These are phyloP conservation scores for Scenedesmus sp. DNA, from an alignment of 163 green algal genomes.

Conservation along the genomic window DNA sequence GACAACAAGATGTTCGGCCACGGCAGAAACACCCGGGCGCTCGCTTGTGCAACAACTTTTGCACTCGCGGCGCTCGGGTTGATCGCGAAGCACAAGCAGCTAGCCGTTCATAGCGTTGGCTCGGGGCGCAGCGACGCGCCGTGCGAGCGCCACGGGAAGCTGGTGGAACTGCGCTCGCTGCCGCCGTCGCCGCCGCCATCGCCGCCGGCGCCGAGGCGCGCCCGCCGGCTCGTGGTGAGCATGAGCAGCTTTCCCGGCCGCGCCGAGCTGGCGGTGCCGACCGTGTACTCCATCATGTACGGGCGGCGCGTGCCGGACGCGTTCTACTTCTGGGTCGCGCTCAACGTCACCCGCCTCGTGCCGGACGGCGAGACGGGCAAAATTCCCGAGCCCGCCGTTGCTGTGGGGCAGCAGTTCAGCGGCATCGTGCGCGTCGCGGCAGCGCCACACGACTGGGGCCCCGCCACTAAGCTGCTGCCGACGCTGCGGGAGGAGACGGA, in stretches of 20 bases:
- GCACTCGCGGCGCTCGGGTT: too few species aligned
- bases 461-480: constrained; percentile 3
- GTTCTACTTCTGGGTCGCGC: constrained; percentile 7
- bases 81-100: too few species aligned
- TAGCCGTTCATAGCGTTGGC: too few species aligned
- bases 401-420: background rate
- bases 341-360: background rate
- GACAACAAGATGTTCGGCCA: too few species aligned
- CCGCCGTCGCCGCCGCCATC: too few species aligned
- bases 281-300: constrained; percentile 21
- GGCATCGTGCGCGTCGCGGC: background rate
- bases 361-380: background rate
- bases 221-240: background rate
- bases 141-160: too few species aligned
- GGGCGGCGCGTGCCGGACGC: constrained; percentile 1
- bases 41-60: too few species aligned
- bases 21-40: too few species aligned
- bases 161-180: too few species aligned
- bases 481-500: constrained; percentile 14
- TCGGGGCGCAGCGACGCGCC: too few species aligned
- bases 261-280: background rate
- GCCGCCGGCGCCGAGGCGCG: too few species aligned
- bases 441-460: background rate
- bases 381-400: background rate
- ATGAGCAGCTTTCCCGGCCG: constrained; percentile 7